Percentiles rank a stretch among this genome's conserved stretches.
Evolutionary conservation across 306 rosid genomes (phyloP).

Genomic region (Prunus kanzakura): DNA sequence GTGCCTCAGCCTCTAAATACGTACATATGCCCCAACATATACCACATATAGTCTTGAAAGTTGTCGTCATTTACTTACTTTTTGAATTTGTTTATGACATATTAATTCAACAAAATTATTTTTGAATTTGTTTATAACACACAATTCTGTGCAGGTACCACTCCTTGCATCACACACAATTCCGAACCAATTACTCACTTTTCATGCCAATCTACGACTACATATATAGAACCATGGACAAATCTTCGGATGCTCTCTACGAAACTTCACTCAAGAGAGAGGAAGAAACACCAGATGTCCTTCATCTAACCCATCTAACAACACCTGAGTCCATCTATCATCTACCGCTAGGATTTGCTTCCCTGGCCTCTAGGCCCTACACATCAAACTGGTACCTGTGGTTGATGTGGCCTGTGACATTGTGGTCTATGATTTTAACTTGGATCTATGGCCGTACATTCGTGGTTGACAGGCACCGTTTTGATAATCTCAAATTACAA

Average conservation of each 20-base stretch:
- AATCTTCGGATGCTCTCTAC: slow-evolving; percentile 32
- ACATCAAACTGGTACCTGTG: slow-evolving; percentile 45
- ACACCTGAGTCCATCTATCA: slow-evolving; percentile 60
- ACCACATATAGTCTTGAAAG: too few species aligned
- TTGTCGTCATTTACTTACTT: too few species aligned
- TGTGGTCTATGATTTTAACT: slow-evolving; percentile 21
- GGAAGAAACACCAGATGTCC: slow-evolving; percentile 42
- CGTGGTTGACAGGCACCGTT: slow-evolving; percentile 31
- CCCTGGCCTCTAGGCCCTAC: slow-evolving; percentile 54
- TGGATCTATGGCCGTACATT: slow-evolving; percentile 25
- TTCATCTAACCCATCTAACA: slow-evolving; percentile 54
- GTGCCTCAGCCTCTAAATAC: too few species aligned
- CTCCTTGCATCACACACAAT: slow-evolving; percentile 68
- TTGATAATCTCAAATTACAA: slow-evolving; percentile 27
- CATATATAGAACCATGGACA: slow-evolving; percentile 54
- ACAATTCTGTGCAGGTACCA: slow-evolving; percentile 45
- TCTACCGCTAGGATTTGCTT: slow-evolving; percentile 46
- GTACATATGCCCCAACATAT: too few species aligned
- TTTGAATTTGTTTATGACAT: too few species aligned
- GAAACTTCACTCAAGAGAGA: slow-evolving; percentile 28
- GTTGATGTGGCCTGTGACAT: slow-evolving; percentile 69
- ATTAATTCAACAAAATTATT: too few species aligned
- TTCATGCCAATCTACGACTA: slow-evolving; percentile 74
- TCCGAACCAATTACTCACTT: slow-evolving; percentile 52
- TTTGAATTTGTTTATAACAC: too few species aligned